phyloP scores from a whole-genome alignment of 352 stramenopile species.

The Phytophthora cryptogea region DNA sequence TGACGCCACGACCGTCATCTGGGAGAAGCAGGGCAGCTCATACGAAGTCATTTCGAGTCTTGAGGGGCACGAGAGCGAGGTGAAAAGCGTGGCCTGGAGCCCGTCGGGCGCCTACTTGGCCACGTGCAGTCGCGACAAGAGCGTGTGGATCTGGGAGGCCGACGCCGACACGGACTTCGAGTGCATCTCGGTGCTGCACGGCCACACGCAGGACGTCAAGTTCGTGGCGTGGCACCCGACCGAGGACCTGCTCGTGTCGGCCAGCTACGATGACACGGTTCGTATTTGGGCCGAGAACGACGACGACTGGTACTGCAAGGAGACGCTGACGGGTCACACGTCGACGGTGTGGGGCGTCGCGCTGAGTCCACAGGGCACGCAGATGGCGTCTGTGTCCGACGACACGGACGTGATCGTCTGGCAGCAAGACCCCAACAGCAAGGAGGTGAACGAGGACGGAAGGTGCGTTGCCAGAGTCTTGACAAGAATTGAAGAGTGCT shows the following conservation, averaged over 20 bases:
- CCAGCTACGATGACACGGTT: constrained; percentile 97
- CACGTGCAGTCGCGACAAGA: constrained; percentile 99
- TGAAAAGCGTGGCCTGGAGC: constrained; percentile 97
- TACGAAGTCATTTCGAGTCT: constrained; percentile 96
- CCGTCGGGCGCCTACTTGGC: constrained; percentile 92
- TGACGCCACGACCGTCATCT: constrained; percentile 95
- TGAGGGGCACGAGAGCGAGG: constrained; percentile 98
- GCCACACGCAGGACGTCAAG: constrained; percentile 97
- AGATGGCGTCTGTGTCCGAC: constrained; percentile 90
- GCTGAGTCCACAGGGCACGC: constrained; percentile 71
- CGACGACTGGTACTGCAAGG: constrained; percentile 97
- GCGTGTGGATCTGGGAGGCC: constrained; percentile 98
- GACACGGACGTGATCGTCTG: constrained; percentile 95
- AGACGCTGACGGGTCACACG: constrained; percentile 89
- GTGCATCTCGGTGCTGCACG: constrained; percentile 96
- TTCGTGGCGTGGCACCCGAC: constrained; percentile 93
- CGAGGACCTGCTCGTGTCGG: constrained; percentile 84
- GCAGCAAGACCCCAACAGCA: constrained; percentile 77
- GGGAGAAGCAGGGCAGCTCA: constrained; percentile 84
- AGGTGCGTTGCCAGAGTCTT: constrained; percentile 27
- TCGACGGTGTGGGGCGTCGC: constrained; percentile 96
- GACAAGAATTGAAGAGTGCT: not conserved
- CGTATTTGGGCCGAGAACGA: constrained; percentile 95
- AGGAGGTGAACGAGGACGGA: constrained; percentile 50
- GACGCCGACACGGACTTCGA: constrained; percentile 96